phyloP scores from a whole-genome alignment of 371 early-diverging fungal genomes.

The Syncephalastrum contaminatum region DNA sequence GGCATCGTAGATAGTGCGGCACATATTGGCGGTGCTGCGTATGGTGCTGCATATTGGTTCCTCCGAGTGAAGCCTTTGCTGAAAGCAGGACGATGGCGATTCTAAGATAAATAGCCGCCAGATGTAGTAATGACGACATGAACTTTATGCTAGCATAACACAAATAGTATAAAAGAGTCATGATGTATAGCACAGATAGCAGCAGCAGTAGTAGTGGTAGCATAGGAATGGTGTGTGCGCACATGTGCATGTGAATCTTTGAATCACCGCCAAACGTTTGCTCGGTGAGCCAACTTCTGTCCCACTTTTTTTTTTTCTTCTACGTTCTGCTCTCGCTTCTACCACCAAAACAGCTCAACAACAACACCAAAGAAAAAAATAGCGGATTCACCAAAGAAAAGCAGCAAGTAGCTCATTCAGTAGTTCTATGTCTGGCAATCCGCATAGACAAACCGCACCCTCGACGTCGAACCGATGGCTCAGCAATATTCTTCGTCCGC shows the following conservation, averaged over 20 bases:
- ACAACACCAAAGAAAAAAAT: neutral
- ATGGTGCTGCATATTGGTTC: constrained; percentile 58
- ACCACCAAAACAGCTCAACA: neutral
- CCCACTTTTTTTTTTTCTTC: constrained; percentile 12
- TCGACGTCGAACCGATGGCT: constrained; percentile 37
- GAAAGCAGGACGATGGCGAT: constrained; percentile 31
- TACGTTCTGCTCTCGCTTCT: constrained; percentile 3
- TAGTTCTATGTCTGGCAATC: constrained; percentile 25
- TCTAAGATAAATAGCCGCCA: constrained; percentile 4
- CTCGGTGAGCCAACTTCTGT: neutral
- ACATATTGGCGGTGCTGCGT: constrained; percentile 57
- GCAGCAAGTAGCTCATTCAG: neutral
- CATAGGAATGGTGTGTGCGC: too few relatives aligned
- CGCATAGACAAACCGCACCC: constrained; percentile 20
- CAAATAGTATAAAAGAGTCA: too few relatives aligned
- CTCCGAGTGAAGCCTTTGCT: constrained; percentile 46
- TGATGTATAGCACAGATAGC: too few relatives aligned
- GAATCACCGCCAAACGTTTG: too few relatives aligned
- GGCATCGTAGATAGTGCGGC: constrained; percentile 57
- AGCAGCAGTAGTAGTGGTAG: too few relatives aligned
- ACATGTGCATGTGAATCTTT: too few relatives aligned
- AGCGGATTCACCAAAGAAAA: constrained; percentile 3
- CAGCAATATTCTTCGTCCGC: constrained; percentile 45
- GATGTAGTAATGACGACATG: too few relatives aligned
- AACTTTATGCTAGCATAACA: too few relatives aligned